Evolutionary conservation across 1,284 basidiomycete genomes (phyloP).

Genomic region (Moesziomyces globuligerus): DNA sequence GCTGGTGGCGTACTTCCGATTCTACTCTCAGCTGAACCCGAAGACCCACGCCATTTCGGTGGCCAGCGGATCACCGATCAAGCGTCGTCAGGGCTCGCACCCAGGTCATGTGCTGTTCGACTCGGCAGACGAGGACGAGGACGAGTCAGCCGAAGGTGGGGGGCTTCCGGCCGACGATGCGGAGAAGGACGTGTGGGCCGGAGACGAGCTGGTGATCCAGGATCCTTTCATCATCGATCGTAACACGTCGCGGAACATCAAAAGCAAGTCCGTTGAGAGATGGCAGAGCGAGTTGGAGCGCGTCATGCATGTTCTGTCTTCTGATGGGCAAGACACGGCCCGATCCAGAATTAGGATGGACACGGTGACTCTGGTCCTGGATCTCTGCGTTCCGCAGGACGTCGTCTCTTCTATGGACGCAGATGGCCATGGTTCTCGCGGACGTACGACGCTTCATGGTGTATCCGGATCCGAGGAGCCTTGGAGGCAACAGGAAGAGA

Average conservation of each 20-base stretch:
- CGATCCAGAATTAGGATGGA: not conserved
- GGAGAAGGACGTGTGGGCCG: slow-evolving; percentile 56
- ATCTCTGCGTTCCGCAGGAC: slow-evolving; percentile 21
- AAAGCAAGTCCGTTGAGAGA: slow-evolving; percentile 13
- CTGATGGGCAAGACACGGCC: not conserved
- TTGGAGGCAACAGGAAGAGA: slow-evolving; percentile 13
- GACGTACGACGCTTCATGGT: not conserved
- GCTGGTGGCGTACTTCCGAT: slow-evolving; percentile 26
- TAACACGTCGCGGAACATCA: slow-evolving; percentile 65
- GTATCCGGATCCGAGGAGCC: slow-evolving; percentile 5
- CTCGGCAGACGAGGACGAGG: slow-evolving; percentile 22
- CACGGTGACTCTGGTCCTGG: slow-evolving; percentile 23
- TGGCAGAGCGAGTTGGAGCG: slow-evolving; percentile 28
- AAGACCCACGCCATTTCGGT: slow-evolving; percentile 28
- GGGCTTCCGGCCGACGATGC: slow-evolving; percentile 17
- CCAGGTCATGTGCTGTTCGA: slow-evolving; percentile 15
- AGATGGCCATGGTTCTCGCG: not conserved
- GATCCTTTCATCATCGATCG: slow-evolving; percentile 67
- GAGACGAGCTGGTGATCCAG: slow-evolving; percentile 63
- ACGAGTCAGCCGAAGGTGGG: not conserved
- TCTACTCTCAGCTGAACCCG: slow-evolving; percentile 21
- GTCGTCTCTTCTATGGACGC: slow-evolving; percentile 5
- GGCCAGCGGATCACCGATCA: slow-evolving; percentile 22
- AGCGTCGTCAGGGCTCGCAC: slow-evolving; percentile 8
- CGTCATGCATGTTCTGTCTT: slow-evolving; percentile 13